A percentile compares a stretch with the other conserved stretches of the same genome.
Conservation (phyloP, 495 filamentous ascomycete species). For the Penicillium canescens region DNA sequence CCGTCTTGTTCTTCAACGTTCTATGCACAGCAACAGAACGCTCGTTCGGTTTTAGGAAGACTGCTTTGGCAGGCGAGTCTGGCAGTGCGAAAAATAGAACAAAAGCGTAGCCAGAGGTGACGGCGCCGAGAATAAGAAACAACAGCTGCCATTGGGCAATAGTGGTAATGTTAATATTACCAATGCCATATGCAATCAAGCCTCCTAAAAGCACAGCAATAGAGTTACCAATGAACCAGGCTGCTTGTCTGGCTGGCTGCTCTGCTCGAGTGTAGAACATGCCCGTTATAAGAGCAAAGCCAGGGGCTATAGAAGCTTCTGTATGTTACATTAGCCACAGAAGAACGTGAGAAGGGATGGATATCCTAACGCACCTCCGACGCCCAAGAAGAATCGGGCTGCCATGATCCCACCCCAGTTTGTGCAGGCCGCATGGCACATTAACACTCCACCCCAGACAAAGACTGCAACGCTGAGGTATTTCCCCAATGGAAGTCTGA, state of each 20-base stretch:
- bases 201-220: slow-evolving; percentile 50
- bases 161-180: slow-evolving; percentile 25
- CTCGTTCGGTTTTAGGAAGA: slow-evolving; percentile 45
- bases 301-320: slow-evolving; percentile 58
- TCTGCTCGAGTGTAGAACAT: slow-evolving; percentile 57
- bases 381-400: slow-evolving; percentile 54
- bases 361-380: slow-evolving; percentile 21
- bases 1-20: slow-evolving; percentile 58
- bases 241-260: slow-evolving; percentile 54
- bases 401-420: slow-evolving; percentile 50
- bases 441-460: slow-evolving; percentile 31
- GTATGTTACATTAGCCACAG: not conserved
- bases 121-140: slow-evolving; percentile 39
- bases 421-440: slow-evolving; percentile 47
- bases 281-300: slow-evolving; percentile 57
- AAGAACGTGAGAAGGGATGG: not conserved
- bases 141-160: slow-evolving; percentile 36
- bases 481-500: slow-evolving; percentile 53
- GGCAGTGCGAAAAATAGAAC: slow-evolving; percentile 45
- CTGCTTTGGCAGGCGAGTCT: slow-evolving; percentile 47
- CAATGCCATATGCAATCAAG: slow-evolving; percentile 44
- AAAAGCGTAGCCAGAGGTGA: slow-evolving; percentile 39
- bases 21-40: slow-evolving; percentile 55
- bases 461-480: slow-evolving; percentile 38
- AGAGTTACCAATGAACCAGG: slow-evolving; percentile 56